These are phyloP conservation scores for Durusdinium trenchii DNA, from an alignment of 73 alveolate species.

Conservation along the genomic window DNA sequence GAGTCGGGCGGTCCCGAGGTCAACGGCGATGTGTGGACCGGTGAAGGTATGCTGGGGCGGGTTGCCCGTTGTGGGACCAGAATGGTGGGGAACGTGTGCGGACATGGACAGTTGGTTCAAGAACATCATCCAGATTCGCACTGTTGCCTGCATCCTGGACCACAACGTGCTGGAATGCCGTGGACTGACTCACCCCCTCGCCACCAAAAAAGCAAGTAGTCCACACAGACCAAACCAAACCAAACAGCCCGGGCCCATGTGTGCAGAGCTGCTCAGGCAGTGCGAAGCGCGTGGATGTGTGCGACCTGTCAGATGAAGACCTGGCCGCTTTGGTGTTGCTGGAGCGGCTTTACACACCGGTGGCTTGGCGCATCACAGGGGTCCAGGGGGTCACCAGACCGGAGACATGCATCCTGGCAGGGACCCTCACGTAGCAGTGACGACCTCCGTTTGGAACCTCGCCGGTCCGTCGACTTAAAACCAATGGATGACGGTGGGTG, in stretches of 20 bases:
- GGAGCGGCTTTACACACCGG: conserved; percentile 8
- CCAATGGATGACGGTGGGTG: too few species aligned
- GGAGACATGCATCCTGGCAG: too few species aligned
- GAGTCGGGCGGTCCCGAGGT: background rate
- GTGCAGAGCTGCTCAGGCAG: background rate
- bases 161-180: too few species aligned
- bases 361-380: background rate
- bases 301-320: background rate
- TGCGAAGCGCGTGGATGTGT: conserved; percentile 9
- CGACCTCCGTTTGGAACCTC: too few species aligned
- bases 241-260: background rate
- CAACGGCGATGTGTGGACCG: background rate
- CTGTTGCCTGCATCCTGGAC: too few species aligned
- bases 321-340: conserved; percentile 8
- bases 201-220: too few species aligned
- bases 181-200: too few species aligned
- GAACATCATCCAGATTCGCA: too few species aligned
- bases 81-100: background rate
- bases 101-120: background rate
- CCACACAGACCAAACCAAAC: background rate
- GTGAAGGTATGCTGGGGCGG: background rate
- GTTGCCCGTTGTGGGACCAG: background rate
- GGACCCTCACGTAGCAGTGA: too few species aligned
- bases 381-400: too few species aligned
- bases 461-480: too few species aligned